Base-by-base conservation (phyloP, 768 basidiomycete species). In the Rhodosporidiobolus odoratus region DNA sequence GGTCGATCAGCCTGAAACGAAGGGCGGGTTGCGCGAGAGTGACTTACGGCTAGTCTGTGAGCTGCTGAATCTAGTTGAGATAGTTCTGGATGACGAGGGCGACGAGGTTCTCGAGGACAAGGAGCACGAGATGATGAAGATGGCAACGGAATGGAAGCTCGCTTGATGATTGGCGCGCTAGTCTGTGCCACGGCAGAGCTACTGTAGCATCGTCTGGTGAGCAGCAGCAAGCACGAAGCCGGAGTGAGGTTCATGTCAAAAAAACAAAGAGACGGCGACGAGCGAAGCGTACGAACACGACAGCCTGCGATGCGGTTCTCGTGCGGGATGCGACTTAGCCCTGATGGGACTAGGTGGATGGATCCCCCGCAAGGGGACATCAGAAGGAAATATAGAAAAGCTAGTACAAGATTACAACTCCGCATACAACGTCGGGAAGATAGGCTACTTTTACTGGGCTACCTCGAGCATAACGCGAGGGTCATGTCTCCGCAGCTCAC, bases 11-110 rank as follows among this genome's bases (percentile, higher is more conserved):
- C 21, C 4, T 6, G 30, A 4, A 17, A 2, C 1, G 21, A 34
- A 12, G 21, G 35, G n/a, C 3, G 34, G 19, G 30, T 9, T n/a
- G n/a, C n/a, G n/a, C n/a, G 57, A 58, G 57, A n/a, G 59, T 8
- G 45, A 16, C 56, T 41, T 8, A 65, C 64, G 15, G 64, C 56
- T 25, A 65, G 54, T 1, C 64, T 37, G 32, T 64, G 53, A 4
- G 63, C 63, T 21, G 63, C 38, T 1, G 40, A 32, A 1, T 15
- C 40, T 12, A 64, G 63, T 9, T n/a, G 10, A 0, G 40, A 8
- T 17, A 64, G 53, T 25, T 53, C 32, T 34, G 32, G 54, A 16
- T 35, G 54, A 16, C 23, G 13, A 9, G 34, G 3, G 32, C 32
- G 54, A n/a, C 15, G 30, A 35, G 54, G 54, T 53, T n/a, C 52